phyloP scores from a whole-genome alignment of 1,284 basidiomycete species.

The Phellopilus nigrolimitatus region DNA sequence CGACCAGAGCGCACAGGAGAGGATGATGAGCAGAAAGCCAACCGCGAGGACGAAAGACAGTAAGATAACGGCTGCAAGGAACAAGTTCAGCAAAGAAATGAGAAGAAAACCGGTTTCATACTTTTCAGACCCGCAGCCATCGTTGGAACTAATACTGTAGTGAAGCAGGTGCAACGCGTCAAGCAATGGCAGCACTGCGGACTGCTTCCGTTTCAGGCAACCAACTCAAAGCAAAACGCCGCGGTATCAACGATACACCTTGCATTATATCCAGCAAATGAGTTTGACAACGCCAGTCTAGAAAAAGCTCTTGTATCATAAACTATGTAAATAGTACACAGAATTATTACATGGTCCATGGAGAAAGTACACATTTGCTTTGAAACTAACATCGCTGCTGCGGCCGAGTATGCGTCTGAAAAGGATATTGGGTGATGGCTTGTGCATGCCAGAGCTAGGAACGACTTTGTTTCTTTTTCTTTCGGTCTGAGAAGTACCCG shows the following conservation, averaged over 20 bases:
- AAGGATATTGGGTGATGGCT: no score
- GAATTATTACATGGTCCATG: no score
- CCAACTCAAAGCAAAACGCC: neutral
- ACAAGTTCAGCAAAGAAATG: neutral
- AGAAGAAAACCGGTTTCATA: slow-evolving; percentile 8
- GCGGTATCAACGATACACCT: neutral
- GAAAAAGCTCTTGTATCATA: no score
- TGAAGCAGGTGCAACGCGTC: neutral
- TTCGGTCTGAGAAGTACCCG: no score
- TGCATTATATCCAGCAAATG: no score
- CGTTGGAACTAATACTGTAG: slow-evolving; percentile 1
- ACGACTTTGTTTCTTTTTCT: no score
- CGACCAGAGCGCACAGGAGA: slow-evolving; percentile 92
- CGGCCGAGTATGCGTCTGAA: no score
- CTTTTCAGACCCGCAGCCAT: slow-evolving; percentile 29
- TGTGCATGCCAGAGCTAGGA: no score
- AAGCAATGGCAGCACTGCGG: neutral
- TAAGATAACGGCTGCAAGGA: slow-evolving; percentile 75
- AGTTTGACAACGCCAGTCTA: no score
- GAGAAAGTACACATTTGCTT: neutral
- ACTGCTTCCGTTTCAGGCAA: neutral
- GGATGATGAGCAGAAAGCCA: slow-evolving; percentile 96
- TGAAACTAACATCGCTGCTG: no score
- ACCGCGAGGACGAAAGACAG: slow-evolving; percentile 95
- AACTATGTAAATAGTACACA: no score